Conservation (phyloP, 2,329 filamentous ascomycete genomes). For the Beauveria scarabaeidicola region DNA sequence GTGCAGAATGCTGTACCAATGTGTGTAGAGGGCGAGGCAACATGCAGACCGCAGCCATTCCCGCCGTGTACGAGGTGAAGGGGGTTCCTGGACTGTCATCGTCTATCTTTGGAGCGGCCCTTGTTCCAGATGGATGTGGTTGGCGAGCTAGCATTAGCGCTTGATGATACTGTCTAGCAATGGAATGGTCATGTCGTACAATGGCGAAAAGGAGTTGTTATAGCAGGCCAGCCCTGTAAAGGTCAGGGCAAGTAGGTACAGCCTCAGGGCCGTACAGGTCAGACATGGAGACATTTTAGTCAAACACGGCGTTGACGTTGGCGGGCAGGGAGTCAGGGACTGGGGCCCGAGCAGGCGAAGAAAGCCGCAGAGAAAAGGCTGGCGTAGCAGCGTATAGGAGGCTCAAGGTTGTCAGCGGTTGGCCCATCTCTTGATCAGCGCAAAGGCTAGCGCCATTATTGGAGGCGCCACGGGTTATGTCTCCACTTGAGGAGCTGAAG, state of each 20-base stretch:
- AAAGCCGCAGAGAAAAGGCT: not conserved
- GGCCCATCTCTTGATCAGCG: conserved; percentile 9
- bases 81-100: not conserved
- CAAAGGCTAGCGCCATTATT: conserved; percentile 4
- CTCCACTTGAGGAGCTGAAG: conserved; percentile 4
- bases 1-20: not conserved
- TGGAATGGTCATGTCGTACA: conserved; percentile 6
- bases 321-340: conserved; percentile 7
- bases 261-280: too few species aligned
- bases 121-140: conserved; percentile 8
- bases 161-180: not conserved
- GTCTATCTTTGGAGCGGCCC: not conserved
- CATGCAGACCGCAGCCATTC: not conserved
- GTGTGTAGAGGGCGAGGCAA: not conserved
- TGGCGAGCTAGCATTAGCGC: conserved; percentile 3
- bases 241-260: not conserved
- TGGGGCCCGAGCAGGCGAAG: not conserved
- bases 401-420: conserved; percentile 9
- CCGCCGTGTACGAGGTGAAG: conserved; percentile 3
- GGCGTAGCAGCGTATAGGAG: conserved; percentile 7
- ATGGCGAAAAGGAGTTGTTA: not conserved
- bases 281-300: not conserved
- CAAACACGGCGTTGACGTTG: not conserved
- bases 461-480: conserved; percentile 1
- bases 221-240: not conserved